Percentiles rank a stretch among this genome's conserved stretches.
Conservation (phyloP, 2,329 filamentous ascomycete species). For the Colletotrichum shisoi region DNA sequence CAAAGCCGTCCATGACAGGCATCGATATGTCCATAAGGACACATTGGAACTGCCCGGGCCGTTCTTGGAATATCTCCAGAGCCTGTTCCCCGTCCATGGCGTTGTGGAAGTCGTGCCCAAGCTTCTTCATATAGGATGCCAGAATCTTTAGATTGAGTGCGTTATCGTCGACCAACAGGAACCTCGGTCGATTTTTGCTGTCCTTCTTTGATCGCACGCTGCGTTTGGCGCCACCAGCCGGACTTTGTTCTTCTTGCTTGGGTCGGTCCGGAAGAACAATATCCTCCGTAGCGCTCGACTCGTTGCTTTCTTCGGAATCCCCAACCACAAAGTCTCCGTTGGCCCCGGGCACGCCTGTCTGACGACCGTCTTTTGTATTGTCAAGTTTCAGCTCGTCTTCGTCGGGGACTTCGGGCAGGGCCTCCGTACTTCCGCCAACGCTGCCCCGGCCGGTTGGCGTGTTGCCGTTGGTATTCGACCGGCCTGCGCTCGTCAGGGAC, state of each 20-base stretch:
- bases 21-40: conserved; percentile 63
- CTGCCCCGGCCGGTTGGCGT: background rate
- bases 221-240: background rate
- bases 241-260: background rate
- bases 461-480: background rate
- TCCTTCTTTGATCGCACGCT: background rate
- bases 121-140: conserved; percentile 49
- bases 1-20: conserved; percentile 64
- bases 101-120: conserved; percentile 44
- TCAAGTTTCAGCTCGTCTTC: background rate
- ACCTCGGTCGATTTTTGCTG: conserved; percentile 2
- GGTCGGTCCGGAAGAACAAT: background rate
- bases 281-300: background rate
- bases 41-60: conserved; percentile 43
- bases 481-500: conserved; percentile 5
- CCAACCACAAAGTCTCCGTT: background rate
- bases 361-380: rapidly evolving
- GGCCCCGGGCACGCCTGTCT: background rate
- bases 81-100: conserved; percentile 50
- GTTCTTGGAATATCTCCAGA: conserved; percentile 44
- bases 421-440: background rate
- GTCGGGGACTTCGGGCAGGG: background rate
- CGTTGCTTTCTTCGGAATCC: background rate
- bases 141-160: conserved; percentile 51
- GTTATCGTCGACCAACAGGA: conserved; percentile 55